Evolutionary conservation across 2,329 filamentous ascomycete genomes (phyloP), one percentile per base, ranked within the genome.

Genomic region (Neocatenulostroma microsporum): DNA sequence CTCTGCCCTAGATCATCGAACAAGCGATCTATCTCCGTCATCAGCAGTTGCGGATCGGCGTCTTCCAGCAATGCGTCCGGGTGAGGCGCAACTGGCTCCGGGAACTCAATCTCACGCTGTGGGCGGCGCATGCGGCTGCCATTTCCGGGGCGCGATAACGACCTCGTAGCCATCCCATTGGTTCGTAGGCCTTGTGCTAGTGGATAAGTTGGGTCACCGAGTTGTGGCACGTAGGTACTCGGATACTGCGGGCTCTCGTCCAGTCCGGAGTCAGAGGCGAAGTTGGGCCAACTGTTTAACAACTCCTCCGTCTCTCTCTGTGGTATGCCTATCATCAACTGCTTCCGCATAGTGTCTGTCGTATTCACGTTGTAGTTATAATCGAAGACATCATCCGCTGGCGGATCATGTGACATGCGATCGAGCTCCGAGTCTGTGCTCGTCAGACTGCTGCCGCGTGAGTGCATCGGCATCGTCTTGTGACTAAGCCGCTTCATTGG

Each of bases 401-500:
- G 6, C 44, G 41, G 18, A 33, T 40, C 28, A 21, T 43, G 14
- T 12, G 29, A 10, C 31, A 36, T 25, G 3, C 31, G 46, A n/a
- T 50, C 47, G n/a, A 52, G 32, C 20, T 56, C 48, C 2, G 54
- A 51, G 10, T 50, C 56, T 4, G 50, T 54, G 33, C 51, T 55
- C 14, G 49, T 50, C 8, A 56, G 39, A 36, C 57, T 61, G 36
- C 43, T 53, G 11, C 54, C 53, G 14, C 57, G 49, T 21, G 49
- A 45, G 38, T 60, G 57, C 46, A 59, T 55, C 4, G 42, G 44
- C 36, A 53, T 48, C 2, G 47, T 51, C 34, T 50, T 51, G 36
- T 51, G 45, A 27, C 51, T 58, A 23, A 35, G 35, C 20, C 54
- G 30, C 23, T 55, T 50, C 17, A 44, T 33, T 9, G 37, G 45